Evolutionary conservation across 306 rosid genomes (phyloP).

Genomic region (Malus asiatica): DNA sequence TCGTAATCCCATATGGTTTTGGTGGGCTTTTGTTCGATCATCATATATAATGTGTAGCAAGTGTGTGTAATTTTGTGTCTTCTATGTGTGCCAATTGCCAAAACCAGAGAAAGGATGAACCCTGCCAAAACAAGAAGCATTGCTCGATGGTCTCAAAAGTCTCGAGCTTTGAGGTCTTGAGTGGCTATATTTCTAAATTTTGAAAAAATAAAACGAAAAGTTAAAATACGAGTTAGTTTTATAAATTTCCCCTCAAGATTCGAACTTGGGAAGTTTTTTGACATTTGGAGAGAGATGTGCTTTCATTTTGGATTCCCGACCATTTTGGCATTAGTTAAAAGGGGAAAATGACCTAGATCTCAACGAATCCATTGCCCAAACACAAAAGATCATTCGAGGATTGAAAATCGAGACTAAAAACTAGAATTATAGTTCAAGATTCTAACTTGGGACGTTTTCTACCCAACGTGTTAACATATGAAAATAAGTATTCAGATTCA

Average conservation of each 20-base stretch:
- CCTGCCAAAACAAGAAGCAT: not conserved
- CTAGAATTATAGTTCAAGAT: no score
- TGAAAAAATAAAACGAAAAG: not conserved
- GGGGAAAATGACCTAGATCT: not conserved
- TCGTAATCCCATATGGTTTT: slow-evolving; percentile 40
- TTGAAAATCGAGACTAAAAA: no score
- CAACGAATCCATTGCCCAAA: not conserved
- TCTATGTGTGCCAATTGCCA: not conserved
- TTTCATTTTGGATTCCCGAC: no score
- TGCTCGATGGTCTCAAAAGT: not conserved
- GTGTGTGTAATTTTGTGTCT: not conserved
- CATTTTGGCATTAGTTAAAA: not conserved
- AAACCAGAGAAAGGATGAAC: not conserved
- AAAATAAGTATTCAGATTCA: no score
- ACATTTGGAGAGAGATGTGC: no score
- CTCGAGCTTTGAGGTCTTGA: not conserved
- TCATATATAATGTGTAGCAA: not conserved
- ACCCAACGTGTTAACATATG: not conserved
- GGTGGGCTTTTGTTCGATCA: slow-evolving; percentile 21
- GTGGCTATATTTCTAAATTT: no score
- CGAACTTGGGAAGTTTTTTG: not conserved
- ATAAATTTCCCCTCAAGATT: not conserved
- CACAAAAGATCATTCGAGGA: not conserved
- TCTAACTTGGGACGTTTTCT: not conserved
- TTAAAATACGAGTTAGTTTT: not conserved